Percentiles rank a stretch among this genome's conserved stretches.
These are phyloP conservation scores for Chlorella sp. DNA, from an alignment of 139 green algal genomes.

Conservation along the genomic window DNA sequence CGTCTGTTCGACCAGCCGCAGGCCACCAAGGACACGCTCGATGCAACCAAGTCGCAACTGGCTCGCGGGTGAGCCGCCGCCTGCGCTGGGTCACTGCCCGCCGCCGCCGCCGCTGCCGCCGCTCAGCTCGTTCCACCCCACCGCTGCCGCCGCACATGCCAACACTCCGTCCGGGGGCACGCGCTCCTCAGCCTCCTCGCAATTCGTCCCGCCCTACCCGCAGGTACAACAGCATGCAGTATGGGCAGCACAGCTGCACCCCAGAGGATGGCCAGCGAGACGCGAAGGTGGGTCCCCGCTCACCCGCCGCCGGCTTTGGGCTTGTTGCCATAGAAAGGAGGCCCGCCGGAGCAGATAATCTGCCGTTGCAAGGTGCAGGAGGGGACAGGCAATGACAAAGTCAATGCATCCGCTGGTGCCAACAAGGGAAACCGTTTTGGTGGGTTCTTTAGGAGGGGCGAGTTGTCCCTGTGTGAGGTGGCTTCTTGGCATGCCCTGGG, in stretches of 20 bases:
- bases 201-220: not conserved
- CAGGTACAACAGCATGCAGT: conserved; percentile 22
- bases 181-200: not conserved
- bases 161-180: not conserved
- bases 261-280: conserved; percentile 3
- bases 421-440: too few relatives aligned
- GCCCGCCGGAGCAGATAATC: too few relatives aligned
- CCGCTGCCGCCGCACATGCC: not conserved
- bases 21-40: not conserved
- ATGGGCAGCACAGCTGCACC: conserved; percentile 22
- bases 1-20: not conserved
- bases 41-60: not conserved
- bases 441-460: too few relatives aligned
- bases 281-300: not conserved
- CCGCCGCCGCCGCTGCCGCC: not conserved
- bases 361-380: too few relatives aligned
- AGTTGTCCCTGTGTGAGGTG: too few relatives aligned
- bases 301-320: too few relatives aligned
- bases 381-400: too few relatives aligned
- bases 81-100: not conserved
- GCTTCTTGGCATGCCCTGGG: not conserved
- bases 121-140: not conserved
- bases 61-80: not conserved
- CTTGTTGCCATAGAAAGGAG: too few relatives aligned
- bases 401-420: not conserved